Conservation (phyloP, 306 rosid genomes). For the Dalbergia cochinchinensis region DNA sequence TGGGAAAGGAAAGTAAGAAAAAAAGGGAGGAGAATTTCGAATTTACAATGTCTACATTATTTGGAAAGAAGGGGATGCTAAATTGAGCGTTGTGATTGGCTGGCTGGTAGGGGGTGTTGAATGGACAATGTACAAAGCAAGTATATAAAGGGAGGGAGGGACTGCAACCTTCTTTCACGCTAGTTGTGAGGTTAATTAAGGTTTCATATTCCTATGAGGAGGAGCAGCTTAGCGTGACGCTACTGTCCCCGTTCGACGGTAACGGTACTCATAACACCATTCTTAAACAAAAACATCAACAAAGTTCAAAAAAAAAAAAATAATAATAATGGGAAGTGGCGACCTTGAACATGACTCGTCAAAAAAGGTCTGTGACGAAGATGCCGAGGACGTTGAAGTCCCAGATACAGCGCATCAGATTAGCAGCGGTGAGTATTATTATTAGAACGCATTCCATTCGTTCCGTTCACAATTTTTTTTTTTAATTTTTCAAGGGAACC, state of each 20-base stretch:
- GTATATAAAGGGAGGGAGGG: neutral
- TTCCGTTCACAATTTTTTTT: neutral
- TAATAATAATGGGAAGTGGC: neutral
- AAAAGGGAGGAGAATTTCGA: neutral
- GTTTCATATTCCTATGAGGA: neutral
- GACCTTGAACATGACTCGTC: neutral
- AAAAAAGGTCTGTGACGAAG: neutral
- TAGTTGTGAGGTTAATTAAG: too few species aligned
- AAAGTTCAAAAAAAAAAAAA: too few species aligned
- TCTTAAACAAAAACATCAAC: neutral
- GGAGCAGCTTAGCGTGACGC: slow-evolving; percentile 8
- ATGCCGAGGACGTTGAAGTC: slow-evolving; percentile 2
- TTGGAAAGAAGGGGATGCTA: neutral
- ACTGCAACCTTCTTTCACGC: neutral
- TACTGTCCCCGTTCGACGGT: neutral
- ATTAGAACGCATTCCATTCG: neutral
- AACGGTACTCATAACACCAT: too few species aligned
- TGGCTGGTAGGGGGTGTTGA: neutral
- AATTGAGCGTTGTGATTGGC: neutral
- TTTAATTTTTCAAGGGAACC: neutral
- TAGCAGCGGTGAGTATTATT: slow-evolving; percentile 61
- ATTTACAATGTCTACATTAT: neutral
- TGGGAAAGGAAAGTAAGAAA: neutral
- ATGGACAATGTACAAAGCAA: neutral
- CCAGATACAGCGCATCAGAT: slow-evolving; percentile 84